phyloP scores from a whole-genome alignment of 345 rosid species.

The Arabidopsis thaliana region TAIR10.1 NC_003070.9:27037501-27038000 shows the following conservation, averaged over 20 bases:
- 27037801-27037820: constrained; percentile 41
- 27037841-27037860: constrained; percentile 14
- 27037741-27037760: constrained; percentile 23
- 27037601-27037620: constrained; percentile 39
- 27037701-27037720: constrained; percentile 9
- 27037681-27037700: constrained; percentile 26
- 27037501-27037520: not conserved
- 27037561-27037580: constrained; percentile 42
- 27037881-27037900: not conserved
- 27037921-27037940: constrained; percentile 13
- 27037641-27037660: constrained; percentile 16
- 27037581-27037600: constrained; percentile 40
- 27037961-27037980: constrained; percentile 12
- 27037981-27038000: constrained; percentile 23
- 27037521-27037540: constrained; percentile 3
- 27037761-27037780: constrained; percentile 34
- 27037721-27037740: constrained; percentile 34
- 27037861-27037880: constrained; percentile 9
- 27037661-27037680: constrained; percentile 27
- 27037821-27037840: constrained; percentile 35
- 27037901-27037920: constrained; percentile 9
- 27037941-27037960: not conserved
- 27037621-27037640: constrained; percentile 37
- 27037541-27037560: constrained; percentile 46
- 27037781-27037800: constrained; percentile 32